Percentiles rank a stretch among this genome's conserved stretches.
Evolutionary conservation across 1,139 yeast species (phyloP).

Genomic region (Dujonia santamariae): DNA sequence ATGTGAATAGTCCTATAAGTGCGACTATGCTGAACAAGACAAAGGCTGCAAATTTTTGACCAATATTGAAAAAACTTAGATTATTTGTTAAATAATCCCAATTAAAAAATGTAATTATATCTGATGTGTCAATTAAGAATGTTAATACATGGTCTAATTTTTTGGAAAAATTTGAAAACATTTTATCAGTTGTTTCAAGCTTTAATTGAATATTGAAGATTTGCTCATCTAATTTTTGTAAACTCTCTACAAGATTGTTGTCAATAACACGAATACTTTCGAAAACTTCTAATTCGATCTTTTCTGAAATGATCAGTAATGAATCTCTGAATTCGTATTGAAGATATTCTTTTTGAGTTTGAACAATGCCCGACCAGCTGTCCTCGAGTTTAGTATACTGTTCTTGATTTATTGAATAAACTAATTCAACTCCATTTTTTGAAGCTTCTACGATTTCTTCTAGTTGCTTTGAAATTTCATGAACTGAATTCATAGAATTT

Average conservation of each 20-base stretch:
- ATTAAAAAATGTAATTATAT: no score
- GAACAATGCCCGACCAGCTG: no score
- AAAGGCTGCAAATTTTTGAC: background rate
- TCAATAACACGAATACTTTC: background rate
- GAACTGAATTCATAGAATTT: no score
- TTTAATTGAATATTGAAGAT: conserved; percentile 1
- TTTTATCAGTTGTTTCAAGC: conserved; percentile 1
- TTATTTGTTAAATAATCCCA: no score
- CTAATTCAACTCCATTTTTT: background rate
- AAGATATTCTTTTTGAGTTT: background rate
- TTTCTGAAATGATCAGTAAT: conserved; percentile 3
- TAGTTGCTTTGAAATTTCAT: conserved; percentile 1
- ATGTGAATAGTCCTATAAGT: background rate
- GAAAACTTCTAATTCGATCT: conserved; percentile 1
- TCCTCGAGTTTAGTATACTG: no score
- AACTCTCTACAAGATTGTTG: background rate
- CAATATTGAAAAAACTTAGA: background rate
- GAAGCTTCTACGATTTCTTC: conserved; percentile 4
- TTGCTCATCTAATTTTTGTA: background rate
- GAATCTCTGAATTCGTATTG: conserved; percentile 2
- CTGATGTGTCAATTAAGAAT: no score
- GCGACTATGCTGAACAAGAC: background rate
- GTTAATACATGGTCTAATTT: no score
- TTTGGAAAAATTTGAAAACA: conserved; percentile 1
- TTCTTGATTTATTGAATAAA: background rate